Evolutionary conservation across 805 yeast species (phyloP).

Genomic region (Starmerella powellii): DNA sequence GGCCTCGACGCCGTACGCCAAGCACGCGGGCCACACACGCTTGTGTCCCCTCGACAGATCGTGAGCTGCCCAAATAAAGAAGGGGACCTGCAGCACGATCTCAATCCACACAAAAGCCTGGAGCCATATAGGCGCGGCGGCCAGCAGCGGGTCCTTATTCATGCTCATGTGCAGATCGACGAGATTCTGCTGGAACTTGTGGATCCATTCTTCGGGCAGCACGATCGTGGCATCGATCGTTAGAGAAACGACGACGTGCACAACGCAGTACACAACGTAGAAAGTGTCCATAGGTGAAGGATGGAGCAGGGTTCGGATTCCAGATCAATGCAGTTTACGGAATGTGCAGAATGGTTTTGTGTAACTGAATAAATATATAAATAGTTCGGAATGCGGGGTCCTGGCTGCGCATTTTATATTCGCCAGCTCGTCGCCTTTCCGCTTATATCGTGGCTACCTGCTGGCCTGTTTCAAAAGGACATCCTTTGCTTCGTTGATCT

Average conservation of each 20-base stretch:
- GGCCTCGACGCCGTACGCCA: conserved; percentile 74
- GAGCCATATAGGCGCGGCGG: conserved; percentile 59
- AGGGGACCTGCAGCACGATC: conserved; percentile 63
- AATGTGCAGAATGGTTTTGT: too few species aligned
- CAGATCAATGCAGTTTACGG: too few species aligned
- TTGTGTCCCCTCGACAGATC: conserved; percentile 28
- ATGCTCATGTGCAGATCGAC: conserved; percentile 46
- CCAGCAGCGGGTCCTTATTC: conserved; percentile 63
- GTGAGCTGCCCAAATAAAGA: conserved; percentile 41
- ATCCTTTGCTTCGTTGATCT: conserved; percentile 67
- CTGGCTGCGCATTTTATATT: too few species aligned
- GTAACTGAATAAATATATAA: too few species aligned
- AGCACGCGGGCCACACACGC: conserved; percentile 34
- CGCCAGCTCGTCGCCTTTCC: too few species aligned
- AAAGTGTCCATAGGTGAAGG: conserved; percentile 17
- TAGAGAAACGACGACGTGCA: conserved; percentile 67
- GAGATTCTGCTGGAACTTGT: conserved; percentile 38
- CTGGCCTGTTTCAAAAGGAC: conserved; percentile 7
- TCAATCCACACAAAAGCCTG: conserved; percentile 60
- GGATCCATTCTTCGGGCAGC: conserved; percentile 42
- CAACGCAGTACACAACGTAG: conserved; percentile 30
- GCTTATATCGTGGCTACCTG: too few species aligned
- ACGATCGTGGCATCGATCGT: conserved; percentile 64
- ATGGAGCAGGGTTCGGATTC: too few species aligned
- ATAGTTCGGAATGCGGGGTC: too few species aligned